Conservation (phyloP, 352 stramenopile species). For the Globisporangium irregulare region DNA sequence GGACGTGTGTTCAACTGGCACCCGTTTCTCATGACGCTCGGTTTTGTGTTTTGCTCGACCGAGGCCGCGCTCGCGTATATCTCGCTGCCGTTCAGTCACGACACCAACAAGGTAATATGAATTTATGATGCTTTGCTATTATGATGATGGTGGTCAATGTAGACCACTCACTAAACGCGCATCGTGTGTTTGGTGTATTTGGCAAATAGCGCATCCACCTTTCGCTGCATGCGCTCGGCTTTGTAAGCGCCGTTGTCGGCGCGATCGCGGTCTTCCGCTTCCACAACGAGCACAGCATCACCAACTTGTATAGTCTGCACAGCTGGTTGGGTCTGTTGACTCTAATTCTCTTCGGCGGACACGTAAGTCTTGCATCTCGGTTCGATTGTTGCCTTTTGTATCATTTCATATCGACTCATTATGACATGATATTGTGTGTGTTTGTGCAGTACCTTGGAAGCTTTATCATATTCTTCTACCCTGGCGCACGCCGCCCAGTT, state of each 20-base stretch:
- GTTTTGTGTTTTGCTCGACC: constrained; percentile 76
- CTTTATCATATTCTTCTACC: constrained; percentile 77
- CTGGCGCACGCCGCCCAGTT: constrained; percentile 42
- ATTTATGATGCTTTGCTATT: not conserved
- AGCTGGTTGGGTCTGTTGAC: constrained; percentile 80
- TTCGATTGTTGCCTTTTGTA: not conserved
- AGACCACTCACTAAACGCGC: not conserved
- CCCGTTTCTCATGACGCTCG: constrained; percentile 82
- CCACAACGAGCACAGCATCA: constrained; percentile 85
- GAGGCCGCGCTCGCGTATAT: constrained; percentile 68
- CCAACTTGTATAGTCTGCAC: constrained; percentile 86
- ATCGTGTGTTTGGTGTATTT: not conserved
- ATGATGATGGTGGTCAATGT: constrained; percentile 8
- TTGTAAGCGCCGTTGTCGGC: constrained; percentile 57
- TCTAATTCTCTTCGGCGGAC: constrained; percentile 45
- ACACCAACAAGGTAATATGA: constrained; percentile 54
- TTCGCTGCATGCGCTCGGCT: constrained; percentile 57
- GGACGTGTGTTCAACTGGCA: constrained; percentile 85
- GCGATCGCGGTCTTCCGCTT: constrained; percentile 79
- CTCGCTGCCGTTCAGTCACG: constrained; percentile 60
- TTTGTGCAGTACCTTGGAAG: constrained; percentile 49
- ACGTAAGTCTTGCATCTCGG: constrained; percentile 28
- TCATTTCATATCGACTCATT: too few species aligned
- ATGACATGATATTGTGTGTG: not conserved
- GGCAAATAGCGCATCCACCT: constrained; percentile 58